phyloP scores from a whole-genome alignment of 1,284 basidiomycete species.

The Vanrija pseudolonga region DNA sequence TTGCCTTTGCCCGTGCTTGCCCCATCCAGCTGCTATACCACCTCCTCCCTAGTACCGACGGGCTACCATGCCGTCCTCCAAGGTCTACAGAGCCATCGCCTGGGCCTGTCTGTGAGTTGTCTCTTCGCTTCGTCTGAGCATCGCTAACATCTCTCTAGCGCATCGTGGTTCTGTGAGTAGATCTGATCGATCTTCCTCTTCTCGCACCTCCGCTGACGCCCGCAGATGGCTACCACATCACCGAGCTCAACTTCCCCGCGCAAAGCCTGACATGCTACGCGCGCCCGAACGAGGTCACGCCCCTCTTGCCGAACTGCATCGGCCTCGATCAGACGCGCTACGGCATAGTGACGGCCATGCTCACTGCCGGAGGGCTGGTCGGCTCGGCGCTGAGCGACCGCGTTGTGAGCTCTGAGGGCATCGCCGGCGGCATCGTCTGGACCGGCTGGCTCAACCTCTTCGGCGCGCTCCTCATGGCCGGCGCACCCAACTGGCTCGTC shows the following conservation, averaged over 20 bases:
- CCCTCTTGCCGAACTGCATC: constrained; percentile 57
- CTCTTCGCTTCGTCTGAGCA: too few species aligned
- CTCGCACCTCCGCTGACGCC: not conserved
- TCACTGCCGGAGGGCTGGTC: constrained; percentile 80
- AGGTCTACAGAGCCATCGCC: constrained; percentile 1
- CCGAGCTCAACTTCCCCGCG: constrained; percentile 81
- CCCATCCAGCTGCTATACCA: too few species aligned
- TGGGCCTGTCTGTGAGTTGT: constrained; percentile 33
- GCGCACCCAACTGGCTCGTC: constrained; percentile 58
- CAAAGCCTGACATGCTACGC: constrained; percentile 65
- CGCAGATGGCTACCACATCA: constrained; percentile 62
- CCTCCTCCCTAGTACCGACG: too few species aligned
- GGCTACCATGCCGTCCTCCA: too few species aligned
- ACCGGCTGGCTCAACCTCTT: constrained; percentile 60
- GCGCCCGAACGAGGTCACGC: constrained; percentile 25
- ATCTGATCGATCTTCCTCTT: not conserved
- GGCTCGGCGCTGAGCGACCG: constrained; percentile 70
- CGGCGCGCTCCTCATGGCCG: constrained; percentile 64
- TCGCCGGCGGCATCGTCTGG: constrained; percentile 43
- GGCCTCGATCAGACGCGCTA: constrained; percentile 71
- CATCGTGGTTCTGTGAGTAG: constrained; percentile 47
- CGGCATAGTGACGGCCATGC: constrained; percentile 74
- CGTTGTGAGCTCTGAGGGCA: constrained; percentile 64
- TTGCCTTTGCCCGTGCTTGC: too few species aligned
- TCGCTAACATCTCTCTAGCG: constrained; percentile 24